Base-by-base conservation (phyloP, 129 eudicot species). In the Arctium minus region DNA sequence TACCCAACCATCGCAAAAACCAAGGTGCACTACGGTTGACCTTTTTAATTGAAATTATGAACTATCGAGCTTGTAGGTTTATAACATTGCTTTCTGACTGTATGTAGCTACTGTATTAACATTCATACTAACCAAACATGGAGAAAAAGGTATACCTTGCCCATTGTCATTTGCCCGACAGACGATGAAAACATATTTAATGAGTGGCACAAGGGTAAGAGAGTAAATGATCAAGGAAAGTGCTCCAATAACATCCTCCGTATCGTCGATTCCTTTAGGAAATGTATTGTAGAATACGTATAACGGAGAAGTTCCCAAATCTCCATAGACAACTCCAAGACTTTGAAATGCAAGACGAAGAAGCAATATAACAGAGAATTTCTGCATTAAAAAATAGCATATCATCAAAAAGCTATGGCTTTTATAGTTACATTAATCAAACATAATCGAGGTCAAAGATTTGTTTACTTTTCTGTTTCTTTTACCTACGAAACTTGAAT, bases 311-410 rank as follows among this genome's bases (percentile, higher is more conserved):
- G 96, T 92, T 18, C 96, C 96, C 2, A 92, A 65, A 78, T 92
- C 96, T 56, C 94, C 94, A 17, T 88, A 90, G 11, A 90, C 86
- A 17, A 90, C 91, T 31, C 94, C 94, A 4, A 91, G 72, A 80
- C 93, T 87, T 87, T 92, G 96, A 79, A 89, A 92, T 77, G 93
- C 93, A 62, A 94, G 90, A 67, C 97, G 88, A 74, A 94, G 76
- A 74, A 94, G 92, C 87, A 92, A 86, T 56, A 89, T 3, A 27
- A 91, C 80, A 0, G 98, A 94, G 86, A 88, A 87, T 83, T 88
- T 94, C 98, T 94, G 92, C 87, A 77, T 30, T 17, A 73, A 68
- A 75, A 42, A 85, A 83, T 79, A 75, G 4, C 6, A 3, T 30
- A 48, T 75, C 62, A 81, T 27, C 39, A 85, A 77, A 79, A 79